phyloP scores from a whole-genome alignment of 2,329 filamentous ascomycete genomes.

The Epichloe sp. region DNA sequence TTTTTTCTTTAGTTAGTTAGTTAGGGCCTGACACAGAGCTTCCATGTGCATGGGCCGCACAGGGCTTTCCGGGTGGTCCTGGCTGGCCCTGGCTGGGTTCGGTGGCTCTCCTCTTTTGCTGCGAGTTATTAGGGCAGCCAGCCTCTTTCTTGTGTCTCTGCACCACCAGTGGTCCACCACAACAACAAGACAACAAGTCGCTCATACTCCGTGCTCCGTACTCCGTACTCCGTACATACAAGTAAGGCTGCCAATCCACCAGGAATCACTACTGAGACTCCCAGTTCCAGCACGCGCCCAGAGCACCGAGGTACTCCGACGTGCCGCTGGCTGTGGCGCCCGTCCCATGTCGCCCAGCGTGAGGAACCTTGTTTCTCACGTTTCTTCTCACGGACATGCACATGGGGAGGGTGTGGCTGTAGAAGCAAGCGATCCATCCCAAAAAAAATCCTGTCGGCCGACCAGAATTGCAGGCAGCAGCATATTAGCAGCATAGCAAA shows the following conservation, averaged over 20 bases:
- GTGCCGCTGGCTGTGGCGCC: neutral
- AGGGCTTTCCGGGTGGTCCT: neutral
- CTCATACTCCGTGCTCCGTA: neutral
- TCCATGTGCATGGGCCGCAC: neutral
- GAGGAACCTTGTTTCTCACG: neutral
- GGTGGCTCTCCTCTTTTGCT: neutral
- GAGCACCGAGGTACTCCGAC: conserved; percentile 2
- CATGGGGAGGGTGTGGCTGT: neutral
- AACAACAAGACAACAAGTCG: conserved; percentile 1
- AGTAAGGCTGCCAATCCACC: too few species aligned
- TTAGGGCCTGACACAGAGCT: too few species aligned
- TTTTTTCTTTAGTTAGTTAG: too few species aligned
- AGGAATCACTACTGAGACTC: neutral
- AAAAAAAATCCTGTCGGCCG: neutral
- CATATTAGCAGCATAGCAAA: neutral
- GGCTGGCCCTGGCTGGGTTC: neutral
- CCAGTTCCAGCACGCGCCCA: neutral
- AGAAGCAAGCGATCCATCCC: neutral
- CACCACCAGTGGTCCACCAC: neutral
- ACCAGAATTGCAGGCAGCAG: neutral
- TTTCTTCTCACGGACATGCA: neutral
- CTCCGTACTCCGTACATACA: too few species aligned
- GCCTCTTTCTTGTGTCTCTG: neutral
- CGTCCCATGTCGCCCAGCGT: neutral
- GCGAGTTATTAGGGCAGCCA: too few species aligned